These are phyloP conservation scores for Arthrobotrys conoides DNA, from an alignment of 2,329 filamentous ascomycete genomes.

Conservation along the genomic window DNA sequence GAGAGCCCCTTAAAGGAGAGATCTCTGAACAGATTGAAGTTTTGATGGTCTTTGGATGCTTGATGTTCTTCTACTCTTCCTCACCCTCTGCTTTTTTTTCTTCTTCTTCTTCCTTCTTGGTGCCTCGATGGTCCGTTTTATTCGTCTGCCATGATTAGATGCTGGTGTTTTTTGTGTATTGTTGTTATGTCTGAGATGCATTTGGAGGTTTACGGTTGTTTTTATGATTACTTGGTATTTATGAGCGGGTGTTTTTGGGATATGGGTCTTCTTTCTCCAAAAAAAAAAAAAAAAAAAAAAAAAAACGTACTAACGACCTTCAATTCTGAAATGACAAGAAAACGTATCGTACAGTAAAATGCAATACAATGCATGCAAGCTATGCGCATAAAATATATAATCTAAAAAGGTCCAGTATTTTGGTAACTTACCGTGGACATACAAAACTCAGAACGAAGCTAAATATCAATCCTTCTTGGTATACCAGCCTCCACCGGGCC, in stretches of 20 bases:
- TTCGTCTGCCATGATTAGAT: not conserved
- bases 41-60: conserved; percentile 16
- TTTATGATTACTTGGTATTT: not conserved
- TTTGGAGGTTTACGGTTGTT: conserved; percentile 22
- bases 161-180: not conserved
- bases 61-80: not conserved
- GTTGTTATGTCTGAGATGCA: not conserved
- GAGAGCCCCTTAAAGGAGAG: conserved; percentile 62
- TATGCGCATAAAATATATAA: conserved; percentile 7
- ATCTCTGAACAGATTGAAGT: conserved; percentile 57
- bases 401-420: not conserved
- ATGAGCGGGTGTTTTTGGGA: conserved; percentile 53
- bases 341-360: not conserved
- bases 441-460: too few relatives aligned
- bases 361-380: conserved; percentile 5
- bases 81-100: not conserved
- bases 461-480: conserved; percentile 57
- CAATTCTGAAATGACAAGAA: not conserved
- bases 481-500: conserved; percentile 38
- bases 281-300: too few relatives aligned
- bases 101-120: not conserved
- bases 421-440: not conserved
- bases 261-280: not conserved
- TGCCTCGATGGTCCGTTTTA: not conserved
- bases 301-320: not conserved